Conservation (phyloP, 176 grass and related monocot species). For the Bonia amplexicaulis region DNA sequence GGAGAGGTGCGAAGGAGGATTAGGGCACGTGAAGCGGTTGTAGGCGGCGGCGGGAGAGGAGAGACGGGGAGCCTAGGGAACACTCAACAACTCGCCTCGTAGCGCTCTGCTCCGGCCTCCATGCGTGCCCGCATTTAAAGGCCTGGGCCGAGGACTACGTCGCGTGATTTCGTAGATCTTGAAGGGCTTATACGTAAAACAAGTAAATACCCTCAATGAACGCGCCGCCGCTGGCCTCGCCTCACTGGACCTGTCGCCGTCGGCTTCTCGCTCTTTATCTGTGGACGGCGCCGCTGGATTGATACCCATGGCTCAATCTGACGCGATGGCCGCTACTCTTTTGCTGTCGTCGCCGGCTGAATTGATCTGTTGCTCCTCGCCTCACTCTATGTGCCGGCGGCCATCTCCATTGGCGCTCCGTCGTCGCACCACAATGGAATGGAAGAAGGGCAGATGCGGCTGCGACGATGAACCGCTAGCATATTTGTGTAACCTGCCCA, state of each 20-base stretch:
- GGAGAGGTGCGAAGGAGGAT: constrained; percentile 6
- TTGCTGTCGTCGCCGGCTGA: not conserved
- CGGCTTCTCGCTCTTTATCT: not conserved
- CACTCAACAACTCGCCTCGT: constrained; percentile 36
- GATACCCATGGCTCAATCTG: not conserved
- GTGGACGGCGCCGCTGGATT: not conserved
- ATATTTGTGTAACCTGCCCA: too few species aligned
- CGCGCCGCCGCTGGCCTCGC: not conserved
- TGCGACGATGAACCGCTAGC: not conserved
- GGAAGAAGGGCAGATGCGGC: not conserved
- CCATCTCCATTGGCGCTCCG: not conserved
- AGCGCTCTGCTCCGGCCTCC: constrained; percentile 29
- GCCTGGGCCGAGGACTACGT: not conserved
- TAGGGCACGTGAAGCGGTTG: constrained; percentile 39
- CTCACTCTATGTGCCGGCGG: not conserved
- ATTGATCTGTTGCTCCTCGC: not conserved
- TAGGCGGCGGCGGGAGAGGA: constrained; percentile 21
- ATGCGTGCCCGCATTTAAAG: constrained; percentile 59
- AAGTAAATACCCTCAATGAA: not conserved
- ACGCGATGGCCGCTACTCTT: not conserved
- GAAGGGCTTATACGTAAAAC: not conserved
- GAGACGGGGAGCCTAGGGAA: constrained; percentile 36
- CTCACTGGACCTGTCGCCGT: not conserved
- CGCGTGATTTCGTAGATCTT: not conserved
- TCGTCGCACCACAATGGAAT: not conserved